phyloP scores from a whole-genome alignment of 805 yeast genomes.

The Hemisphaericaspora nanyangensis region DNA sequence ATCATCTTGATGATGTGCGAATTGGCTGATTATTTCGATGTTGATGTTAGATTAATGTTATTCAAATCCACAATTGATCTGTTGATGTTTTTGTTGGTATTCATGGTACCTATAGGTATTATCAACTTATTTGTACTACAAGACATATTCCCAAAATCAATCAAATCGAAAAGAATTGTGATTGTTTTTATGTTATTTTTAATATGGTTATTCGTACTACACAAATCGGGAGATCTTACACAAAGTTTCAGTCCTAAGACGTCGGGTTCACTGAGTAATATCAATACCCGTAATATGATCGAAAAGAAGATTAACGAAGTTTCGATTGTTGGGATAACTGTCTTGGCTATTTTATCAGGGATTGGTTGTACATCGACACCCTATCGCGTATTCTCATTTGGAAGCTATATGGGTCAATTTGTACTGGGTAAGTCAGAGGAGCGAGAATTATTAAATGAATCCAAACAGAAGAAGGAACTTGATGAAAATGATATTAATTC shows the following conservation, averaged over 20 bases:
- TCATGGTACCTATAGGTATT: slow-evolving; percentile 42
- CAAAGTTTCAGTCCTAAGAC: slow-evolving; percentile 19
- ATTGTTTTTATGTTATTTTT: slow-evolving; percentile 13
- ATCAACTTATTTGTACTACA: slow-evolving; percentile 28
- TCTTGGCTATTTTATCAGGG: slow-evolving; percentile 48
- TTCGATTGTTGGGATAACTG: slow-evolving; percentile 47
- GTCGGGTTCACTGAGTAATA: not conserved
- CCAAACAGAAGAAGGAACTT: slow-evolving; percentile 9
- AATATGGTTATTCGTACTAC: slow-evolving; percentile 32
- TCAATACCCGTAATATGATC: slow-evolving; percentile 12
- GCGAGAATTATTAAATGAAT: not conserved
- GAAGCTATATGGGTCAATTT: slow-evolving; percentile 1
- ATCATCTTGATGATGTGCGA: slow-evolving; percentile 36
- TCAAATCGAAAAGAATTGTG: slow-evolving; percentile 7
- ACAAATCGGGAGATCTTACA: slow-evolving; percentile 31
- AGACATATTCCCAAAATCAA: slow-evolving; percentile 18
- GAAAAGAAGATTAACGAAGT: slow-evolving; percentile 44
- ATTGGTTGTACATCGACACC: slow-evolving; percentile 50
- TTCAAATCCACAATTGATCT: slow-evolving; percentile 38
- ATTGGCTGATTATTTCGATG: slow-evolving; percentile 20
- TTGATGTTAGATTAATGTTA: slow-evolving; percentile 23
- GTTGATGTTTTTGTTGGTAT: slow-evolving; percentile 36
- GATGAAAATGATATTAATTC: slow-evolving; percentile 30
- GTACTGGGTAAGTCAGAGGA: not conserved
- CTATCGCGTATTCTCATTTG: slow-evolving; percentile 18